Conservation (phyloP, 1,284 basidiomycete species). For the Caloboletus firmus region DNA sequence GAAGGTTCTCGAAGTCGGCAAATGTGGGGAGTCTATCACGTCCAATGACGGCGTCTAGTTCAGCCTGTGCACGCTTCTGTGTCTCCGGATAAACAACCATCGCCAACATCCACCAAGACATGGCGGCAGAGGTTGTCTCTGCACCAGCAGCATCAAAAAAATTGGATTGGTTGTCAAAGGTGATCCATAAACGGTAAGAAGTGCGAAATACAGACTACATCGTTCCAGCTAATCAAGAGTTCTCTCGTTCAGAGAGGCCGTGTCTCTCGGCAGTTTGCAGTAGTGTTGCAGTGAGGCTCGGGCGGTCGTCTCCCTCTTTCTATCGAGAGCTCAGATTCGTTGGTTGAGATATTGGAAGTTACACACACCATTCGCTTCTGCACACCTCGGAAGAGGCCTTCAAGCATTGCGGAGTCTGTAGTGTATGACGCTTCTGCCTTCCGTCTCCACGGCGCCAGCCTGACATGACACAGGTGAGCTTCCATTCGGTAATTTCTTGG, state of each 20-base stretch:
- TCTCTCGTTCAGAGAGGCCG: slow-evolving; percentile 6
- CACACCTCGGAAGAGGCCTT: slow-evolving; percentile 3
- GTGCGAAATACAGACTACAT: slow-evolving; percentile 1
- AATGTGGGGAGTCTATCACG: slow-evolving; percentile 4
- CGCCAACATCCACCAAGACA: slow-evolving; percentile 38
- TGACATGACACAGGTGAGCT: background rate
- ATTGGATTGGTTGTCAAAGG: background rate
- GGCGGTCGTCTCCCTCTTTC: background rate
- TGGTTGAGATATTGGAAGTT: no score
- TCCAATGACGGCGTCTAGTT: slow-evolving; percentile 40
- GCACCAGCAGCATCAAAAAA: slow-evolving; percentile 3
- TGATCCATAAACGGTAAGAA: no score
- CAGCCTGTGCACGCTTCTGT: slow-evolving; percentile 38
- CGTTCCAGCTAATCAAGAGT: slow-evolving; percentile 6
- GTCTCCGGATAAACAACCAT: slow-evolving; percentile 42
- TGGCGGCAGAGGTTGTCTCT: slow-evolving; percentile 2
- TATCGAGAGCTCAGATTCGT: background rate
- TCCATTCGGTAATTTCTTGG: no score
- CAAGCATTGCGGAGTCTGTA: background rate
- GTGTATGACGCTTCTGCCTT: background rate
- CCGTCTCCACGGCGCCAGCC: slow-evolving; percentile 7
- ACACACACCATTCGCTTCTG: slow-evolving; percentile 5
- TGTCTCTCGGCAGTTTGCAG: slow-evolving; percentile 6
- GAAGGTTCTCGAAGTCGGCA: background rate
- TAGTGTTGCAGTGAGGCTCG: background rate